Evolutionary conservation across 2,329 filamentous ascomycete species (phyloP), one percentile per base, ranked within the genome.

Genomic region (Arthrobotrys sphaeroides): DNA sequence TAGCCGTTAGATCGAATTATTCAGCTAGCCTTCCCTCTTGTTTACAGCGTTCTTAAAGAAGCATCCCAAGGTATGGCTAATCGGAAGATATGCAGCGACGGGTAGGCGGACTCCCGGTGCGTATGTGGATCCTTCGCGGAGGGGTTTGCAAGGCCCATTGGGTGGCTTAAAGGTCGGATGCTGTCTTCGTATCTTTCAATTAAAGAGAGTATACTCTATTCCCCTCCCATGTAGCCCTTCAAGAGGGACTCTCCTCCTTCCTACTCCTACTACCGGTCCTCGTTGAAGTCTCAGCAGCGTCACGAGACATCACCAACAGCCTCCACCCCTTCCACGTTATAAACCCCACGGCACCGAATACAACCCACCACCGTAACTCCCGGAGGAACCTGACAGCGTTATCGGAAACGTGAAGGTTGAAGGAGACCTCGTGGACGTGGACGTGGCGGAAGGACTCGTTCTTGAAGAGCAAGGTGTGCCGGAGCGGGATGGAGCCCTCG

Each of bases 291-390:
- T n/a, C n/a, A n/a, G n/a, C n/a, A n/a, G n/a, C n/a, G 24, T 49
- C 43, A 5, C 16, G 18, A 2, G n/a, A 16, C 13, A 31, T 20
- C 22, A 47, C 22, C 67, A 49, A 64, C 36, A 5, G 6, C 38
- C 16, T 36, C 67, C 67, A 65, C 2, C 67, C 40, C 22, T 65
- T 75, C 72, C 72, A 75, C 5, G 49, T 49, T 16, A 60, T 22
- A 9, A 69, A 43, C 5, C 72, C 55, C 5, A 60, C 16, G 7
- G 40, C 51, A 10, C 64, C 64, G 13, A 55, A 22, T 10, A 49
- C 24, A n/a, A 59, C 38, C 72, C 64, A 69, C 72, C 72, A 69
- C 3, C 72, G 57, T 31, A 75, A 22, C 18, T 75, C 72, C 31
- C 42, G 55, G 3, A 60, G 20, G 16, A 75, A 33, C 16, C 22